Percentiles rank a stretch among this genome's conserved stretches.
phyloP scores from a whole-genome alignment of 2,329 filamentous ascomycete genomes.

The Coniochaeta prunicola region DNA sequence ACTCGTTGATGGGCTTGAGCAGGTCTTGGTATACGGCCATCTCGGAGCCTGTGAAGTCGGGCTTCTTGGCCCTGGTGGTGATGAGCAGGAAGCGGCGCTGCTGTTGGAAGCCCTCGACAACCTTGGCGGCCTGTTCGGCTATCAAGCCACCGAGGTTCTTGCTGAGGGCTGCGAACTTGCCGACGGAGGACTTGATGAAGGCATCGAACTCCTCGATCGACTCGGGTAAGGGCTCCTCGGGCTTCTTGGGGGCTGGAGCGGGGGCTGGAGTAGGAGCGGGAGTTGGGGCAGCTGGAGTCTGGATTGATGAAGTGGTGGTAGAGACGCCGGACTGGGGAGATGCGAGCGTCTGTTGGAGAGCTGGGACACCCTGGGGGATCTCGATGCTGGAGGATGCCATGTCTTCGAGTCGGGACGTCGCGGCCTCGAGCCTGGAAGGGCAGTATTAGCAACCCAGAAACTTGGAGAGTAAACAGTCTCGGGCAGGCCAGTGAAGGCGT shows the following conservation, averaged over 20 bases:
- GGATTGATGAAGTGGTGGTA: slow-evolving; percentile 19
- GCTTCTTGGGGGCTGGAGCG: slow-evolving; percentile 27
- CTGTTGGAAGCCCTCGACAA: slow-evolving; percentile 64
- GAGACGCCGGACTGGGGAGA: slow-evolving; percentile 18
- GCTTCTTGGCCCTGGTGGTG: slow-evolving; percentile 87
- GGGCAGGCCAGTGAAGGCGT: neutral
- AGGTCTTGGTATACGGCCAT: slow-evolving; percentile 66
- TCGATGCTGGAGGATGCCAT: slow-evolving; percentile 74
- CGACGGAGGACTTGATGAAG: slow-evolving; percentile 66
- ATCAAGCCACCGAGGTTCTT: slow-evolving; percentile 70
- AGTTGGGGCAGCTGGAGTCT: slow-evolving; percentile 24
- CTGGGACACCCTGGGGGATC: slow-evolving; percentile 42
- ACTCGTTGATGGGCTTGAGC: slow-evolving; percentile 78
- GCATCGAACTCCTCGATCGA: slow-evolving; percentile 83
- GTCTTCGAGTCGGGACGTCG: slow-evolving; percentile 91
- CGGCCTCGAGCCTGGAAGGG: slow-evolving; percentile 81
- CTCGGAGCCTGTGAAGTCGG: slow-evolving; percentile 55
- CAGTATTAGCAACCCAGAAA: neutral
- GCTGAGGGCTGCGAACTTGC: slow-evolving; percentile 72
- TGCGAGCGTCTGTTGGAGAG: slow-evolving; percentile 31
- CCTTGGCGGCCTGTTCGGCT: slow-evolving; percentile 63
- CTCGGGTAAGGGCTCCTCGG: slow-evolving; percentile 57
- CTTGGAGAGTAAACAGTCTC: neutral
- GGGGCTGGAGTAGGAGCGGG: slow-evolving; percentile 32
- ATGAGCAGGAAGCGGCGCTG: slow-evolving; percentile 85